phyloP scores from a whole-genome alignment of 2,329 filamentous ascomycete species.

The Microsporum canis region DNA sequence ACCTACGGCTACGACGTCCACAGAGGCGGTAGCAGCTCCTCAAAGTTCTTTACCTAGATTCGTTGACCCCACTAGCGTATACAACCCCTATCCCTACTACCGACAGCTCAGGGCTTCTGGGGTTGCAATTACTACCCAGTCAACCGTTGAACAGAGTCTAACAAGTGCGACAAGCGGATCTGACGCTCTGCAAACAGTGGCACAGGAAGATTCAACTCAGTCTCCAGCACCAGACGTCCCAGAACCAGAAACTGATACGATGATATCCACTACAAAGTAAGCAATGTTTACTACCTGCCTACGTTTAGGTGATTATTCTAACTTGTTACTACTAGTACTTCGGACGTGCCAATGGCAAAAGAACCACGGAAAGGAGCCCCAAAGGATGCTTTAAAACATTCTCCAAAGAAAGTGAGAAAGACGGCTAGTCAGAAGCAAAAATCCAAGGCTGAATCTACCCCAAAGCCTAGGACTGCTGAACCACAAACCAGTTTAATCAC shows the following conservation, averaged over 20 bases:
- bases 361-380: not conserved
- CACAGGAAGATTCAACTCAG: not conserved
- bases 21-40: not conserved
- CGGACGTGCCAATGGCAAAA: not conserved
- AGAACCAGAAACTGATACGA: not conserved
- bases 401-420: not conserved
- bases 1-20: not conserved
- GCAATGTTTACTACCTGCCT: not conserved
- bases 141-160: not conserved
- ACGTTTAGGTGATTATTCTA: not conserved
- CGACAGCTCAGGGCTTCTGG: constrained; percentile 32
- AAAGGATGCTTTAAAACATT: not conserved
- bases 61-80: constrained; percentile 44
- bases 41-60: constrained; percentile 27
- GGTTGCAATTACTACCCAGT: not conserved
- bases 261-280: not conserved
- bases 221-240: not conserved
- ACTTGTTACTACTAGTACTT: not conserved
- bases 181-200: not conserved
- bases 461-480: not conserved
- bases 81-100: constrained; percentile 43
- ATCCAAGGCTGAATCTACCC: not conserved
- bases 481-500: not conserved
- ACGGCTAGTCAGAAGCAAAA: not conserved
- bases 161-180: not conserved